Base-by-base conservation (phyloP, 2,329 filamentous ascomycete genomes). In the Fusarium sororula region DNA sequence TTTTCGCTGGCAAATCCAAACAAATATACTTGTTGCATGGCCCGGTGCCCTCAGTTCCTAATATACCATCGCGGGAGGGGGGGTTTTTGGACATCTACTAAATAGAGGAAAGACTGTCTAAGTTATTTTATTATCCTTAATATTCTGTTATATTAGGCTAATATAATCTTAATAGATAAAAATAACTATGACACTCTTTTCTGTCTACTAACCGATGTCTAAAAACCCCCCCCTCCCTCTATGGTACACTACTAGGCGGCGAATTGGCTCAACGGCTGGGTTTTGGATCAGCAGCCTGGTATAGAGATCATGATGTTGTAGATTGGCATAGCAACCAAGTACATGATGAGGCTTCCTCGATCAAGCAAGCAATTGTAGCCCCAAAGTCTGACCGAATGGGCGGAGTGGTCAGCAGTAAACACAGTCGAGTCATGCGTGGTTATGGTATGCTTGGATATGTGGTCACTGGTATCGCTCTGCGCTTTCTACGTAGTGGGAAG, bases 351-450 rank as follows among this genome's bases (percentile, higher is more conserved):
- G 28, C 54, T 60, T 18, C 30, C 24, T 66, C 51, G 26, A 63
- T 54, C 55, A 58, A 62, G 58, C 53, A 62, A 66, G 45, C 26
- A 55, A 70, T 24, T 53, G 32, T 30, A 37, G 15, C 28, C 39
- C 48, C 48, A 41, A 26, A 53, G 32, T n/a, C 20, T 30, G 63
- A 42, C 30, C 30, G 58, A 51, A n/a, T 60, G 48, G 45, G 35
- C n/a, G 22, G 26, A 48, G 37, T 63, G 47, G 41, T 51, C 51
- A 28, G 15, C 5, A 12, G 24, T 35, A 22, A n/a, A 26, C 50
- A 63, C 26, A 44, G 35, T 32, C 35, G 26, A 38, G 51, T 30
- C 39, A 56, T 42, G 58, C 20, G 15, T 56, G 42, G 14, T 22
- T 60, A 30, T 57, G n/a, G 22, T 18, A 7, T 37, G 35, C 22